A percentile compares a stretch with the other conserved stretches of the same genome.
Conservation (phyloP, 169 alveolate species). For the Eimeria brunetti region DNA sequence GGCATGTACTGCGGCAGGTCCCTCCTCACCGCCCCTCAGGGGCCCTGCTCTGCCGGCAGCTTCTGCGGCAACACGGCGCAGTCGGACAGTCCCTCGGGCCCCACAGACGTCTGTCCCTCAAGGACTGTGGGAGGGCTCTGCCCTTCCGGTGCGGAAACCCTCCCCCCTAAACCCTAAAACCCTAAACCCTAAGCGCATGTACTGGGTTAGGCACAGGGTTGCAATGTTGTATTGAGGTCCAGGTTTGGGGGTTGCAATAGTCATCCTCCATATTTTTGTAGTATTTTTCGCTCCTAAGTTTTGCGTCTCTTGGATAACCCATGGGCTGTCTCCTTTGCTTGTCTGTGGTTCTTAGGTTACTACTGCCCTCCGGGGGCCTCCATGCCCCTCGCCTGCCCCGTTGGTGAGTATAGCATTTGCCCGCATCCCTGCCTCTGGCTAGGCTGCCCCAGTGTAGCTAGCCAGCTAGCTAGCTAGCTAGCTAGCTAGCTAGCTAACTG, state of each 20-base stretch:
- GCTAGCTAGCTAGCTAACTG: background rate
- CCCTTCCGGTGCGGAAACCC: background rate
- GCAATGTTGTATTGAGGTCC: no score
- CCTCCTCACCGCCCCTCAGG: slow-evolving; percentile 38
- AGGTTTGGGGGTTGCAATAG: no score
- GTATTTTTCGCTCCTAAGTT: no score
- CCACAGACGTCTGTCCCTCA: slow-evolving; percentile 33
- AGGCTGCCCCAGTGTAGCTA: background rate
- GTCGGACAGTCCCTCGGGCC: slow-evolving; percentile 42
- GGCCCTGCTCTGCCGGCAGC: slow-evolving; percentile 65
- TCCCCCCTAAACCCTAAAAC: no score
- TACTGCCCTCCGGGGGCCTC: slow-evolving; percentile 75
- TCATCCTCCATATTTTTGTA: no score
- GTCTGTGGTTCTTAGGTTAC: slow-evolving; percentile 42
- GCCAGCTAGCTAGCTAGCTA: background rate
- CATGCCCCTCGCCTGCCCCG: slow-evolving; percentile 63
- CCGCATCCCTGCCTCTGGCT: no score
- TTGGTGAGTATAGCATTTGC: slow-evolving; percentile 19
- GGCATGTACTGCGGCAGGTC: slow-evolving; percentile 72
- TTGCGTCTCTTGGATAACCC: no score
- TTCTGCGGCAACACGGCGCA: slow-evolving; percentile 11
- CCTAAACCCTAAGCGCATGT: no score
- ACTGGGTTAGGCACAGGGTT: no score
- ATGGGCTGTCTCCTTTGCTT: background rate
- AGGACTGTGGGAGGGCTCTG: slow-evolving; percentile 4